phyloP scores from a whole-genome alignment of 1,139 yeast genomes.

The Debaryomyces udenii region DNA sequence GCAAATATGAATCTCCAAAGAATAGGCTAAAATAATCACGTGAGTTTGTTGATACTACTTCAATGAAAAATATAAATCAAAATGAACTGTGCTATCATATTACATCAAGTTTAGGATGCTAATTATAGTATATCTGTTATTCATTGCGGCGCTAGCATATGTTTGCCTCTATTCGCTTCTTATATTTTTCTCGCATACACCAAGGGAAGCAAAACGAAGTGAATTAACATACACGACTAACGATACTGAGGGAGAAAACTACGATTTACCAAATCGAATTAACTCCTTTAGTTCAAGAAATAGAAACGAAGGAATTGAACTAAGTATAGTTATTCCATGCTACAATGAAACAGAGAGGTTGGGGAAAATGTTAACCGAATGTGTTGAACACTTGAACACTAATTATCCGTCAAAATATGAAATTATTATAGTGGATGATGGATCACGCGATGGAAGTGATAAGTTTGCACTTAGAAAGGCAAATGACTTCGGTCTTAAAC shows the following conservation, averaged over 20 bases:
- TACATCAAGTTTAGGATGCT: not conserved
- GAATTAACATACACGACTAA: conserved; percentile 57
- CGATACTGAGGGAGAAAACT: conserved; percentile 22
- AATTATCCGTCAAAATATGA: conserved; percentile 56
- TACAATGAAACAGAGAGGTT: conserved; percentile 82
- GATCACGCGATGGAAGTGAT: conserved; percentile 80
- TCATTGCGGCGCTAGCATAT: conserved; percentile 13
- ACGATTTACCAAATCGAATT: conserved; percentile 34
- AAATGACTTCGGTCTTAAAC: conserved; percentile 44
- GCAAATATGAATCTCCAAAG: conserved; percentile 2
- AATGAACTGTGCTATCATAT: too few species aligned
- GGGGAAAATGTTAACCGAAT: conserved; percentile 75
- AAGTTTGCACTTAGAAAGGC: conserved; percentile 74
- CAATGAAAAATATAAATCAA: too few species aligned
- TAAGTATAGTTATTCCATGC: conserved; percentile 88
- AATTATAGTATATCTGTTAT: conserved; percentile 2
- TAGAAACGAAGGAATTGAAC: conserved; percentile 37
- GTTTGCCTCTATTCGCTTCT: conserved; percentile 42
- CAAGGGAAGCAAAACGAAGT: conserved; percentile 54
- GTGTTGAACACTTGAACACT: conserved; percentile 56
- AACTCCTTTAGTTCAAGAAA: conserved; percentile 33
- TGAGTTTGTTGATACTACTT: conserved; percentile 5
- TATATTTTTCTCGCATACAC: conserved; percentile 60
- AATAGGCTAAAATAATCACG: conserved; percentile 5
- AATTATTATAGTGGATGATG: conserved; percentile 87